Percentiles rank a stretch among this genome's conserved stretches.
These are phyloP conservation scores for Zopfochytrium polystomum DNA, from an alignment of 371 early-diverging fungal species.

Conservation along the genomic window DNA sequence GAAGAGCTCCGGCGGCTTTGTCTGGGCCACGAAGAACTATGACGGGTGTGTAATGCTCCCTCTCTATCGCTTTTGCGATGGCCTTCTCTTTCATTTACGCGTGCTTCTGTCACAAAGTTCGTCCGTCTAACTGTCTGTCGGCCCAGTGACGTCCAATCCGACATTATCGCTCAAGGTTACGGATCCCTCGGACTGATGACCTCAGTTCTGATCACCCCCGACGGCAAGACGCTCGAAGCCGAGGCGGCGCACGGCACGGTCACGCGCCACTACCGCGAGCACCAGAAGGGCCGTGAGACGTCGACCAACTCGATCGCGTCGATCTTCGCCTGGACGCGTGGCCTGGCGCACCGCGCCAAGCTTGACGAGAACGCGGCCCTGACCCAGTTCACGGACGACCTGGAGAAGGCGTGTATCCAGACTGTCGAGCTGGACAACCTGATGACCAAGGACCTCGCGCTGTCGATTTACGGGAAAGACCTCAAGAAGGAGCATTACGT, in stretches of 20 bases:
- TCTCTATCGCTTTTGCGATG: background rate
- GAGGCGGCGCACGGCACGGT: slow-evolving; percentile 98
- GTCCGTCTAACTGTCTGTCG: no score
- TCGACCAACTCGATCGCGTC: slow-evolving; percentile 97
- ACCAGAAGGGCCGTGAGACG: slow-evolving; percentile 75
- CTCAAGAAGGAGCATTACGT: slow-evolving; percentile 51
- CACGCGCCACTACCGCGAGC: slow-evolving; percentile 94
- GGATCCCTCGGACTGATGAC: slow-evolving; percentile 89
- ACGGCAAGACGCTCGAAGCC: slow-evolving; percentile 90
- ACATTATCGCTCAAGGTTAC: slow-evolving; percentile 86
- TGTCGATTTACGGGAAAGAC: slow-evolving; percentile 80
- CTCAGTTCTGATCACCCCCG: slow-evolving; percentile 89
- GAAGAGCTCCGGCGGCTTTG: slow-evolving; percentile 91
- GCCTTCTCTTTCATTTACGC: background rate
- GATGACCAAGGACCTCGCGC: slow-evolving; percentile 97
- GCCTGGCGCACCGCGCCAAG: slow-evolving; percentile 91
- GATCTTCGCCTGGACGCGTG: slow-evolving; percentile 98
- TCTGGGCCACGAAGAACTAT: slow-evolving; percentile 96
- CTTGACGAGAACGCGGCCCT: slow-evolving; percentile 80
- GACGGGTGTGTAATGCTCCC: no score
- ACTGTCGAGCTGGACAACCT: slow-evolving; percentile 77
- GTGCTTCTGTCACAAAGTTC: background rate
- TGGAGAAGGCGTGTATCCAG: slow-evolving; percentile 87
- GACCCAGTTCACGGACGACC: slow-evolving; percentile 67
- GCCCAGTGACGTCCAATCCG: slow-evolving; percentile 78